Conservation (phyloP, 176 grass and related monocot genomes). For the Phoenix dactylifera region DNA sequence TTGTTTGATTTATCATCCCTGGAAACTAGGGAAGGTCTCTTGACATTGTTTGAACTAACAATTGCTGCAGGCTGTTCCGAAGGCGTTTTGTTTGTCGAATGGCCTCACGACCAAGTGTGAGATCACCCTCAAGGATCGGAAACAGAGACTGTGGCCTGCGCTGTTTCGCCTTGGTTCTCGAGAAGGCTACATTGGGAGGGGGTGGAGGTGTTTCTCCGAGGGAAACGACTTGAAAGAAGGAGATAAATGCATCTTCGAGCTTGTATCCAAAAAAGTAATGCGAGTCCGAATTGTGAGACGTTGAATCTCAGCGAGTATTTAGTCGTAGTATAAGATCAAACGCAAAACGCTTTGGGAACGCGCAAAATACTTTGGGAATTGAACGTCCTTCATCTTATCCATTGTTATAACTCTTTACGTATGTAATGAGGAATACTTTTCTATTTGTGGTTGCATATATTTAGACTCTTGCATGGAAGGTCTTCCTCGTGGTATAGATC, state of each 20-base stretch:
- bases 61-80: slow-evolving; percentile 14
- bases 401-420: no score
- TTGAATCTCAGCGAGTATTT: background rate
- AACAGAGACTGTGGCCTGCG: slow-evolving; percentile 9
- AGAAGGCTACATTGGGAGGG: slow-evolving; percentile 6
- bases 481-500: no score
- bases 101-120: slow-evolving; percentile 6
- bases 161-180: background rate
- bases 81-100: slow-evolving; percentile 7
- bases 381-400: background rate
- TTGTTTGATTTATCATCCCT: no score
- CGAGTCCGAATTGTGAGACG: slow-evolving; percentile 7
- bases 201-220: slow-evolving; percentile 8
- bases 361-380: background rate
- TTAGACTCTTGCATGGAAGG: no score
- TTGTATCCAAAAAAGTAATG: slow-evolving; percentile 17
- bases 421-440: no score
- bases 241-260: slow-evolving; percentile 21
- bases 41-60: background rate
- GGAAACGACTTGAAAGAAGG: slow-evolving; percentile 23
- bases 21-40: no score
- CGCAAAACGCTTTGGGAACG: background rate
- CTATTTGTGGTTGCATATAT: no score
- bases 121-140: slow-evolving; percentile 9
- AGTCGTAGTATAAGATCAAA: background rate